phyloP scores from a whole-genome alignment of 805 yeast genomes.

The Lachancea waltii region DNA sequence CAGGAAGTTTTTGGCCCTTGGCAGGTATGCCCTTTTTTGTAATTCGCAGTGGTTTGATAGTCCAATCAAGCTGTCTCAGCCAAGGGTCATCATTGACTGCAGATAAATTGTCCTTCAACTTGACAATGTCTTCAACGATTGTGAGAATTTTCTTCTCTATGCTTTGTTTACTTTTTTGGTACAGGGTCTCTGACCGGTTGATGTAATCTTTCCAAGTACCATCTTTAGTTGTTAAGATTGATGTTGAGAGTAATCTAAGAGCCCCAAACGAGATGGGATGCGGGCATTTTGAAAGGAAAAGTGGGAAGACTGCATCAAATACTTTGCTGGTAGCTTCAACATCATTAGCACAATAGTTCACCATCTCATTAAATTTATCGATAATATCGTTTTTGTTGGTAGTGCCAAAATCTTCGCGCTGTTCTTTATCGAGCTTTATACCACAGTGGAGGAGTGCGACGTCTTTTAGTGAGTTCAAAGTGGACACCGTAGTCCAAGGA shows the following conservation, averaged over 20 bases:
- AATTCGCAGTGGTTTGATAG: slow-evolving; percentile 47
- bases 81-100: slow-evolving; percentile 67
- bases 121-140: slow-evolving; percentile 55
- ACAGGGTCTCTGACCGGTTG: slow-evolving; percentile 58
- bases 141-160: slow-evolving; percentile 53
- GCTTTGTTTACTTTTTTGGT: slow-evolving; percentile 47
- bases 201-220: slow-evolving; percentile 67
- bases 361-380: slow-evolving; percentile 51
- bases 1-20: slow-evolving; percentile 76
- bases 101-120: slow-evolving; percentile 38
- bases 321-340: slow-evolving; percentile 70
- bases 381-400: slow-evolving; percentile 47
- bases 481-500: slow-evolving; percentile 80
- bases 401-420: slow-evolving; percentile 58
- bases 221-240: slow-evolving; percentile 69
- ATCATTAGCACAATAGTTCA: slow-evolving; percentile 81
- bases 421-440: slow-evolving; percentile 55
- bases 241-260: slow-evolving; percentile 60
- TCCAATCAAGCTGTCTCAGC: slow-evolving; percentile 89
- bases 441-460: slow-evolving; percentile 77
- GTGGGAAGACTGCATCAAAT: slow-evolving; percentile 61
- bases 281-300: slow-evolving; percentile 62
- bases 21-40: slow-evolving; percentile 65
- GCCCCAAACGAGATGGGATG: slow-evolving; percentile 96
- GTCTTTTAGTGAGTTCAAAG: slow-evolving; percentile 72